These are phyloP conservation scores for Talinum fruticosum DNA, from an alignment of 148 eudicot genomes.

Conservation along the genomic window DNA sequence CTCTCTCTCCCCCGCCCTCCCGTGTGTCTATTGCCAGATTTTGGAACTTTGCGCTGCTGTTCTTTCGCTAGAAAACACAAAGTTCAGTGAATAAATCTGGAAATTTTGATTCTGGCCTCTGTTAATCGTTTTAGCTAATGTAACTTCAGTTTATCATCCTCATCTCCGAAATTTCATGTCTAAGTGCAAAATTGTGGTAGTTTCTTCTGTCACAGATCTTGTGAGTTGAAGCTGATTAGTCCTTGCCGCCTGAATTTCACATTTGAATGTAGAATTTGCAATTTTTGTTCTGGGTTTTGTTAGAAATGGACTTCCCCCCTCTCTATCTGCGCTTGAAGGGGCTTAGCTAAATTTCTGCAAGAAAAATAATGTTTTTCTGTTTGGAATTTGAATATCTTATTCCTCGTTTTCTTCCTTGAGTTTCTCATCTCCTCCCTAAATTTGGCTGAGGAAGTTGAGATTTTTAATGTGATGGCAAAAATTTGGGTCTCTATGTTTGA, in stretches of 20 bases:
- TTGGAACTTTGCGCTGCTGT: not conserved
- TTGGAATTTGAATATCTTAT: not conserved
- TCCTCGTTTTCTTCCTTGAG: not conserved
- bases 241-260: not conserved
- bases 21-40: not conserved
- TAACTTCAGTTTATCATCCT: not conserved
- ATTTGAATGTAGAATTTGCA: slow-evolving; percentile 5
- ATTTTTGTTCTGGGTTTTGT: slow-evolving; percentile 6
- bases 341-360: slow-evolving; percentile 8
- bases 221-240: not conserved
- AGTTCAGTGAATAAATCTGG: not conserved
- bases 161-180: not conserved
- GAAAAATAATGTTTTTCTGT: slow-evolving; percentile 5
- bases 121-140: not conserved
- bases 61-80: not conserved
- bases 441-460: slow-evolving; percentile 12
- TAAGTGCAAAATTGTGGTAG: not conserved
- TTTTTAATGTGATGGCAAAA: not conserved
- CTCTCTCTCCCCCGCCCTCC: too few relatives aligned
- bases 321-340: not conserved
- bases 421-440: slow-evolving; percentile 9
- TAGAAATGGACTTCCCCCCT: not conserved
- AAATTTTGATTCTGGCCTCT: not conserved
- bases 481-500: slow-evolving; percentile 9
- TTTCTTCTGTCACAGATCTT: slow-evolving; percentile 1